Percentiles rank a stretch among this genome's conserved stretches.
Evolutionary conservation across 2,329 filamentous ascomycete genomes (phyloP).

Genomic region (Fusarium fracticaudum): DNA sequence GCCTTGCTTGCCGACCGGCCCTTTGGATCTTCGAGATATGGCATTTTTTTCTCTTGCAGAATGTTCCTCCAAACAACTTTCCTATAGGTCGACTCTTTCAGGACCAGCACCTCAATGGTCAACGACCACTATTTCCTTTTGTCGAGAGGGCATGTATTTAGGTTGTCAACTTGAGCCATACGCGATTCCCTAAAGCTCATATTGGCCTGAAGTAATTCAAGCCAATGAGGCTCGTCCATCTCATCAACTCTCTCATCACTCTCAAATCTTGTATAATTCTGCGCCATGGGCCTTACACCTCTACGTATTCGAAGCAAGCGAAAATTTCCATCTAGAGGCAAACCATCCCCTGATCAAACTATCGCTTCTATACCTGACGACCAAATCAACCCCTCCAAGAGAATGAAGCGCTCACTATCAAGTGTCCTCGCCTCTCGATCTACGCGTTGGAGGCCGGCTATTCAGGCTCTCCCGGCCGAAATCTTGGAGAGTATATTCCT

Average conservation of each 20-base stretch:
- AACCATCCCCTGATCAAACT: slow-evolving; percentile 8
- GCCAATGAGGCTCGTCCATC: background rate
- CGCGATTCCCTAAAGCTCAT: background rate
- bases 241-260: background rate
- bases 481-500: slow-evolving; percentile 64
- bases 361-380: background rate
- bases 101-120: background rate
- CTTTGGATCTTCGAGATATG: background rate
- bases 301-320: slow-evolving; percentile 61
- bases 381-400: slow-evolving; percentile 28
- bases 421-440: slow-evolving; percentile 44
- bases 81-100: background rate
- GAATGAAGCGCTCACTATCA: slow-evolving; percentile 44
- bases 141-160: background rate
- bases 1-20: background rate
- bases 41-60: slow-evolving; percentile 3
- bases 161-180: background rate
- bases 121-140: background rate
- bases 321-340: slow-evolving; percentile 48
- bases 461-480: slow-evolving; percentile 59
- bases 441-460: slow-evolving; percentile 36
- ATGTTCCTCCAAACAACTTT: background rate
- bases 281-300: slow-evolving; percentile 59
- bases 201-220: background rate
- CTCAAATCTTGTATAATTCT: background rate